Conservation (phyloP, 2,329 filamentous ascomycete genomes). For the Rutstroemia sp. region DNA sequence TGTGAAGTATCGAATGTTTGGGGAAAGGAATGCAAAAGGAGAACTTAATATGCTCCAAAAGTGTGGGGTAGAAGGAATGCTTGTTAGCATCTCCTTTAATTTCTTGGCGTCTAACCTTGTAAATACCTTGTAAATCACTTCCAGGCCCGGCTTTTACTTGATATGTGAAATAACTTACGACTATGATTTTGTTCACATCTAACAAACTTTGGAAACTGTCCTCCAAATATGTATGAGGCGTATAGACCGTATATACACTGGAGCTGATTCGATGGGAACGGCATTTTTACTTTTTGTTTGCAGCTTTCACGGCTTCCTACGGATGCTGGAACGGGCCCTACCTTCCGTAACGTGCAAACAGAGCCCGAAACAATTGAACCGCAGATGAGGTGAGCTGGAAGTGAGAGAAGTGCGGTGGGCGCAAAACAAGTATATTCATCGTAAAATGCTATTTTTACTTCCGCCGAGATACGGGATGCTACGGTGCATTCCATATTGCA, state of each 20-base stretch:
- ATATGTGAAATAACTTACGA: neutral
- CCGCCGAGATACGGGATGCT: neutral
- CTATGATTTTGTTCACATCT: neutral
- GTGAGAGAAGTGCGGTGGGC: neutral
- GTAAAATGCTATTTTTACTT: neutral
- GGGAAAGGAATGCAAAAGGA: neutral
- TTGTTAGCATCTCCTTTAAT: neutral
- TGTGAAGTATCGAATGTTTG: slow-evolving; percentile 1
- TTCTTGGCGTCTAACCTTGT: neutral
- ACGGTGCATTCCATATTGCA: neutral
- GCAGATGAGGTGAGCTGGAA: neutral
- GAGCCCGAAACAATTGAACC: neutral
- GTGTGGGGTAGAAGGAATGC: slow-evolving; percentile 6
- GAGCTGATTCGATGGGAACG: neutral
- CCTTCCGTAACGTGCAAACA: slow-evolving; percentile 9
- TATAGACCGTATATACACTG: no score
- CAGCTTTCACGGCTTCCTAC: neutral
- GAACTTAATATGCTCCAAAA: neutral
- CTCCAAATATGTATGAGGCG: no score
- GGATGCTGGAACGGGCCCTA: slow-evolving; percentile 8
- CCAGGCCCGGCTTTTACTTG: neutral
- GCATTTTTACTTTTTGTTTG: slow-evolving; percentile 8
- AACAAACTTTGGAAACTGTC: neutral
- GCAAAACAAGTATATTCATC: neutral
- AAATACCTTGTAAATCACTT: neutral